phyloP scores from a whole-genome alignment of 1,284 basidiomycete genomes.

The Exsudoporus floridanus region DNA sequence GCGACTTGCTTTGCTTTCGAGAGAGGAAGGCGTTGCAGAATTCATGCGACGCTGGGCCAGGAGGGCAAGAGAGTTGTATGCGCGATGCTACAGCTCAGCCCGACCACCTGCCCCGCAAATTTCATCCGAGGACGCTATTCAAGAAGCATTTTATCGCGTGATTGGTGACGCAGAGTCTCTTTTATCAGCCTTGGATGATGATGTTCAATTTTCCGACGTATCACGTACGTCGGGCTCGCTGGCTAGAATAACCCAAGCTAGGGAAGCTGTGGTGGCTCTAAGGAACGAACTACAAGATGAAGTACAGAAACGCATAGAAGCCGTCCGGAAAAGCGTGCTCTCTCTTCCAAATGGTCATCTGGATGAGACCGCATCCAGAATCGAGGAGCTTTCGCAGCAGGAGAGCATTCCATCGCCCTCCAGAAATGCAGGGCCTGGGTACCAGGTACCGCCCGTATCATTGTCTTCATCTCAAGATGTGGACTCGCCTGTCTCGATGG shows the following conservation, averaged over 20 bases:
- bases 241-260: conserved; percentile 59
- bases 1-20: conserved; percentile 62
- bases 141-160: conserved; percentile 40
- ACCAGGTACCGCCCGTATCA: background rate
- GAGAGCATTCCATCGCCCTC: background rate
- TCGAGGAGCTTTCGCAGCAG: background rate
- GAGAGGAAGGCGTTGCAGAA: conserved; percentile 66
- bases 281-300: conserved; percentile 67
- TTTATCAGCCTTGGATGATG: conserved; percentile 46
- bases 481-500: background rate
- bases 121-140: conserved; percentile 20
- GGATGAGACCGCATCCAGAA: conserved; percentile 37
- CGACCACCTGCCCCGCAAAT: background rate
- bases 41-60: conserved; percentile 56
- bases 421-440: background rate
- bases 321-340: conserved; percentile 10
- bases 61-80: conserved; percentile 44
- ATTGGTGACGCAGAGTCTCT: conserved; percentile 51
- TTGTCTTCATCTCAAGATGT: background rate
- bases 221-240: conserved; percentile 35
- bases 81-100: conserved; percentile 14
- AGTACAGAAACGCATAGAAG: conserved; percentile 54
- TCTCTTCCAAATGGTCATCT: conserved; percentile 22
- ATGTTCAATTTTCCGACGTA: conserved; percentile 25
- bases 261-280: conserved; percentile 59